Evolutionary conservation across 345 rosid genomes (phyloP).

Genomic region (Eucalyptus globulus): DNA sequence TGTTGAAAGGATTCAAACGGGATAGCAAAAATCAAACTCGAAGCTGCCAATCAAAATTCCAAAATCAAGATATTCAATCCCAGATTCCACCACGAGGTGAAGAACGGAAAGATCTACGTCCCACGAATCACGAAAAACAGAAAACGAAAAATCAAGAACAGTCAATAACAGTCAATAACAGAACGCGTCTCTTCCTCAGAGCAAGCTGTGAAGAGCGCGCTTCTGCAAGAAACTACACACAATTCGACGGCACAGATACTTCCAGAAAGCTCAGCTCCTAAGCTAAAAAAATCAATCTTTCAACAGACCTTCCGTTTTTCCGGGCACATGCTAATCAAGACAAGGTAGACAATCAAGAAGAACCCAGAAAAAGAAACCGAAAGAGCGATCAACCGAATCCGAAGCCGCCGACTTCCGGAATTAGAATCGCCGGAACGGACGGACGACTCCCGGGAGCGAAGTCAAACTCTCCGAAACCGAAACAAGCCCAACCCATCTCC

Average conservation of each 20-base stretch:
- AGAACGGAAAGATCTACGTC: not conserved
- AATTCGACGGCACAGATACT: not conserved
- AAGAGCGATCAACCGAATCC: not conserved
- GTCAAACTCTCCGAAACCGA: not conserved
- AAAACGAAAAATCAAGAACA: not conserved
- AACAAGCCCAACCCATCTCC: not conserved
- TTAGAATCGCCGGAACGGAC: not conserved
- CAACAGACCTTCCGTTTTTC: not conserved
- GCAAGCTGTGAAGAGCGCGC: not conserved
- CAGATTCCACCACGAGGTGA: not conserved
- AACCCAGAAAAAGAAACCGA: not conserved
- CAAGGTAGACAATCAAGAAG: not conserved
- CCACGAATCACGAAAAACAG: not conserved
- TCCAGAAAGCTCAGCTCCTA: not conserved
- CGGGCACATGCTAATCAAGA: not conserved
- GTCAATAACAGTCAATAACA: not conserved
- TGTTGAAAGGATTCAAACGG: not conserved
- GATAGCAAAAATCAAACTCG: not conserved
- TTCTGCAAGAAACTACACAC: not conserved
- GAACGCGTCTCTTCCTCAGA: not conserved
- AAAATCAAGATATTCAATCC: not conserved
- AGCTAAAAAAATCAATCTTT: not conserved
- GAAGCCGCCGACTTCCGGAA: not conserved
- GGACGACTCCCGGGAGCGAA: not conserved
- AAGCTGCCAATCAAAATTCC: not conserved